Percentiles rank a stretch among this genome's conserved stretches.
Conservation (phyloP, 2,329 filamentous ascomycete genomes). For the Aurifilum marmelostoma region DNA sequence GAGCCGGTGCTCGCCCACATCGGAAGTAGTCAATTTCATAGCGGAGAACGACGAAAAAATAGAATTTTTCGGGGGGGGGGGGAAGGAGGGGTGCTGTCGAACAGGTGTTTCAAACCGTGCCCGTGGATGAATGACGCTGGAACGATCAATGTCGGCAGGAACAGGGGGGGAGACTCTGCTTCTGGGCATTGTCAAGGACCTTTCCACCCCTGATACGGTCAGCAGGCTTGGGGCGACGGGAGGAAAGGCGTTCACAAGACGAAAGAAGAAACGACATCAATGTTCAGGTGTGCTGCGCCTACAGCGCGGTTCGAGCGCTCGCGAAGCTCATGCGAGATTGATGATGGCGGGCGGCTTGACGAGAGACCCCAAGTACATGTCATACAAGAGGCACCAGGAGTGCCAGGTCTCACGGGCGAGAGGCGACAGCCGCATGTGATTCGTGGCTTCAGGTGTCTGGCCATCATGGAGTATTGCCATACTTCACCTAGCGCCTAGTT, state of each 20-base stretch:
- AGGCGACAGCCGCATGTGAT: not conserved
- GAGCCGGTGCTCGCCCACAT: not conserved
- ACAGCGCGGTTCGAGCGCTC: not conserved
- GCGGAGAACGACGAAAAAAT: not conserved
- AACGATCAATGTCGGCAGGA: not conserved
- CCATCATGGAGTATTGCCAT: not conserved
- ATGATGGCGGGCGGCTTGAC: not conserved
- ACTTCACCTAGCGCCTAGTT: not conserved
- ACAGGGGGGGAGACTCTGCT: not conserved
- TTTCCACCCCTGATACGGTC: not conserved
- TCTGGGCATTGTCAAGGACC: not conserved
- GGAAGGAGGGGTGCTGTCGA: slow-evolving; percentile 2
- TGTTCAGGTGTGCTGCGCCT: not conserved
- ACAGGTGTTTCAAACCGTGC: slow-evolving; percentile 17
- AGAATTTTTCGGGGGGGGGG: too few species aligned
- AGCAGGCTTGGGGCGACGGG: not conserved
- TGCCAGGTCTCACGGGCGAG: not conserved
- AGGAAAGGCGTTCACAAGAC: not conserved
- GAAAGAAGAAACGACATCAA: not conserved
- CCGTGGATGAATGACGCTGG: not conserved
- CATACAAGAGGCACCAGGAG: not conserved
- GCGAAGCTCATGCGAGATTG: not conserved
- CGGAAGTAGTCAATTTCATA: not conserved
- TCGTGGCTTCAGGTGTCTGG: not conserved
- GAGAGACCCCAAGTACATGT: not conserved